Percentiles rank a stretch among this genome's conserved stretches.
phyloP scores from a whole-genome alignment of 1,139 yeast species.

The Yamadazyma diddensiae region DNA sequence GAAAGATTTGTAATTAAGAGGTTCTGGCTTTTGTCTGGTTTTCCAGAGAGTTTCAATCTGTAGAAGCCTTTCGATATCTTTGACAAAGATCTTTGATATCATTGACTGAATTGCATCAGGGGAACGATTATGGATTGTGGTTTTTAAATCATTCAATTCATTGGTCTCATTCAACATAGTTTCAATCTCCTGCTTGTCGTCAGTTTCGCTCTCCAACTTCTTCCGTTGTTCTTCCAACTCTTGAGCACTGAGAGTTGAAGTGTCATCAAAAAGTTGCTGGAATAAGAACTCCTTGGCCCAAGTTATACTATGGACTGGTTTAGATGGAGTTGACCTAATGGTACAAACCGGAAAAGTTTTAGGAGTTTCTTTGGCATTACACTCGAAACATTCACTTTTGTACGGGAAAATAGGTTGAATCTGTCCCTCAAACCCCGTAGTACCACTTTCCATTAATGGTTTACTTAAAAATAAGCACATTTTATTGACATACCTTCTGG shows the following conservation, averaged over 20 bases:
- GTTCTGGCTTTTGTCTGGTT: slow-evolving; percentile 62
- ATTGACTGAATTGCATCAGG: slow-evolving; percentile 38
- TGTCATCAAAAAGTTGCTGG: slow-evolving; percentile 71
- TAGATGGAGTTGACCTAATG: slow-evolving; percentile 93
- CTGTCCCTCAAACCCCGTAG: slow-evolving; percentile 93
- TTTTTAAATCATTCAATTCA: slow-evolving; percentile 67
- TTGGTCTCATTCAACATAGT: slow-evolving; percentile 70
- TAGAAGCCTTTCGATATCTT: slow-evolving; percentile 73
- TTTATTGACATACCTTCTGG: slow-evolving; percentile 83
- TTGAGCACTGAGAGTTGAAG: slow-evolving; percentile 25
- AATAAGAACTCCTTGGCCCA: slow-evolving; percentile 96
- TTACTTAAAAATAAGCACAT: slow-evolving; percentile 70
- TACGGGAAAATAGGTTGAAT: slow-evolving; percentile 88
- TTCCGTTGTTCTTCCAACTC: slow-evolving; percentile 27
- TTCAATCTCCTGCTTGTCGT: slow-evolving; percentile 63
- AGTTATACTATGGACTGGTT: slow-evolving; percentile 92
- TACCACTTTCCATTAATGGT: slow-evolving; percentile 90
- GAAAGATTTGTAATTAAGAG: slow-evolving; percentile 40
- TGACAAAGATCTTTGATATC: slow-evolving; percentile 53
- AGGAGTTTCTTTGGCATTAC: slow-evolving; percentile 83
- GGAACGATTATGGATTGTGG: slow-evolving; percentile 35
- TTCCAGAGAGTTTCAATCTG: slow-evolving; percentile 79
- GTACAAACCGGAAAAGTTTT: slow-evolving; percentile 95
- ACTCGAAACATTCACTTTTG: slow-evolving; percentile 87
- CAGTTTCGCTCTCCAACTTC: slow-evolving; percentile 49